These are phyloP conservation scores for Stentor coeruleus DNA, from an alignment of 73 alveolate species.

Conservation along the genomic window DNA sequence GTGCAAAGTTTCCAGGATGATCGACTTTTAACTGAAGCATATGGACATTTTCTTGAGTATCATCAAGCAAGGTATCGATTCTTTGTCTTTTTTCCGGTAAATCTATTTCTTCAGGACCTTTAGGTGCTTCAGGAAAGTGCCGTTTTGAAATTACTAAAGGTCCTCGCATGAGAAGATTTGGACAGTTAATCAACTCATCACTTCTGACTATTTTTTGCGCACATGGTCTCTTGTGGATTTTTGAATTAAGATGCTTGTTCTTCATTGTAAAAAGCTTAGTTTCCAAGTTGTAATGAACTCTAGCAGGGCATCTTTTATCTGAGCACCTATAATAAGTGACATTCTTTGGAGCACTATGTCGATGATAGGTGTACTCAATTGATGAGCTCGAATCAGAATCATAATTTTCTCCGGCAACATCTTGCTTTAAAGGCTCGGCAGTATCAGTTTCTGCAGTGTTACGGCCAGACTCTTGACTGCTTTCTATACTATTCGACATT, in stretches of 20 bases:
- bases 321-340: conserved; percentile 13
- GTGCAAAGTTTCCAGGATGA: not conserved
- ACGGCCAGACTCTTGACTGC: not conserved
- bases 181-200: not conserved
- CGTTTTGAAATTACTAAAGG: not conserved
- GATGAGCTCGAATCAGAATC: not conserved
- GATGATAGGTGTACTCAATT: conserved; percentile 9
- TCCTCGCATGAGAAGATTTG: not conserved
- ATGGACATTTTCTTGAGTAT: not conserved
- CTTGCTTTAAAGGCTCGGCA: not conserved
- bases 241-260: not conserved
- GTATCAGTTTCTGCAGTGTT: not conserved
- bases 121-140: too few species aligned
- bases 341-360: conserved; percentile 21
- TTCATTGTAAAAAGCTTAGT: not conserved
- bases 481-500: not conserved
- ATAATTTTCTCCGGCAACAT: not conserved
- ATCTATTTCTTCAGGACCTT: not conserved
- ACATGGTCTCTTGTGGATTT: not conserved
- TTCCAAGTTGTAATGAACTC: not conserved
- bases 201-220: not conserved
- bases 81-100: not conserved
- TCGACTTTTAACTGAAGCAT: not conserved
- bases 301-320: conserved; percentile 1
- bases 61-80: not conserved